Conservation (phyloP, 2,329 filamentous ascomycete species). For the Chrysoporthe deuterocubensis region DNA sequence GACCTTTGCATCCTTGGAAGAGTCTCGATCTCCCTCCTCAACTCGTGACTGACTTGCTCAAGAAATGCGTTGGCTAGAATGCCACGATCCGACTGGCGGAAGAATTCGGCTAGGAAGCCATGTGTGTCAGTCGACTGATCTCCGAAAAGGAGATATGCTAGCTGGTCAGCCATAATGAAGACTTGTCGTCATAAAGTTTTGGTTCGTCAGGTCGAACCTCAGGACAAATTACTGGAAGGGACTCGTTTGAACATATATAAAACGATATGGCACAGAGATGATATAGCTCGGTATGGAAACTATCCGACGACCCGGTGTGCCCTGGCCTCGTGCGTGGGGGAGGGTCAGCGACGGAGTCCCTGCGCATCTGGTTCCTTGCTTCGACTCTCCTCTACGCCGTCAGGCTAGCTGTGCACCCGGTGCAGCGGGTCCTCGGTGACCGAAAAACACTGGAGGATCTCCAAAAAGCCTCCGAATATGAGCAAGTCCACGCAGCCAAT, state of each 20-base stretch:
- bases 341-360: conserved; percentile 9
- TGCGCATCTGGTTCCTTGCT: conserved; percentile 17
- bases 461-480: conserved; percentile 43
- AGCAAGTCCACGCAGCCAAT: conserved; percentile 25
- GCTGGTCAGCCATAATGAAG: conserved; percentile 49
- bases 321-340: conserved; percentile 17
- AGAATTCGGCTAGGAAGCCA: conserved; percentile 61
- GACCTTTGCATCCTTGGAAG: conserved; percentile 61
- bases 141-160: conserved; percentile 68
- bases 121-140: conserved; percentile 73
- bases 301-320: conserved; percentile 10
- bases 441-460: conserved; percentile 46
- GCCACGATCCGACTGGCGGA: conserved; percentile 49
- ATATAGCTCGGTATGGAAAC: background rate
- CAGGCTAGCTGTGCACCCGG: conserved; percentile 39
- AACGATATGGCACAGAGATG: background rate
- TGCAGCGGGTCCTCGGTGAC: conserved; percentile 47
- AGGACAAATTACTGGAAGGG: conserved; percentile 10
- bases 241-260: conserved; percentile 24
- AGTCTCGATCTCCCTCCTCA: conserved; percentile 63
- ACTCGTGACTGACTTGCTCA: conserved; percentile 58
- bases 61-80: conserved; percentile 65
- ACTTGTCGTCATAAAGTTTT: conserved; percentile 33
- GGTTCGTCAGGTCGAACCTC: conserved; percentile 19
- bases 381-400: conserved; percentile 36